Evolutionary conservation across 2,329 filamentous ascomycete genomes (phyloP).

Genomic region (Neofusicoccum laricinum): DNA sequence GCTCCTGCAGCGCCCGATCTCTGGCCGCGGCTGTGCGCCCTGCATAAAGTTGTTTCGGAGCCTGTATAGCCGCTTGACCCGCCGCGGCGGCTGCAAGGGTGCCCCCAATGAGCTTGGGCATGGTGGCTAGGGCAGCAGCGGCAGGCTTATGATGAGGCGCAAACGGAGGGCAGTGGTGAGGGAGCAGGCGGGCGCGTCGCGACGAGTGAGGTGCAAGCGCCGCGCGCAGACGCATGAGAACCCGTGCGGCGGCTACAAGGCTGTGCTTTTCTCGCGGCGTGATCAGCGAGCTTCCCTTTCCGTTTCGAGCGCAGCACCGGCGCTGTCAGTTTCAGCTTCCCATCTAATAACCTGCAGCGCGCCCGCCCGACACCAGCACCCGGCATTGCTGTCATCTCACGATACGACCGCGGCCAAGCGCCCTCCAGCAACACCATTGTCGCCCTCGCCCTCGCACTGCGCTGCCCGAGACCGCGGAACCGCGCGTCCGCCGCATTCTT

Average conservation of each 20-base stretch:
- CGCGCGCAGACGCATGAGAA: conserved; percentile 1
- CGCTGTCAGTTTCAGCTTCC: conserved; percentile 13
- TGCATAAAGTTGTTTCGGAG: conserved; percentile 5
- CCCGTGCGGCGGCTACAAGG: background rate
- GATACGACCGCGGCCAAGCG: conserved; percentile 2
- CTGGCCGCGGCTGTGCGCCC: background rate
- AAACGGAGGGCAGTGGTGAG: conserved; percentile 1
- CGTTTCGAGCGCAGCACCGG: conserved; percentile 10
- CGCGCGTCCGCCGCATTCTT: background rate
- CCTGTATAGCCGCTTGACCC: conserved; percentile 9
- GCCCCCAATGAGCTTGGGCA: background rate
- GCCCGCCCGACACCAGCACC: background rate
- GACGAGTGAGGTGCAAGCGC: background rate
- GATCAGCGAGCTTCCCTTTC: conserved; percentile 11
- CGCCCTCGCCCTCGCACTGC: background rate
- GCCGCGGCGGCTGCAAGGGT: conserved; percentile 11
- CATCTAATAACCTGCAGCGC: conserved; percentile 10
- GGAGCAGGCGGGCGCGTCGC: background rate
- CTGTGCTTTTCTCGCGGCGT: background rate
- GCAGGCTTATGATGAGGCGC: conserved; percentile 2
- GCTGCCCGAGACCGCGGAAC: background rate
- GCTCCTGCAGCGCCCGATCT: background rate
- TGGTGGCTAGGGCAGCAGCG: background rate
- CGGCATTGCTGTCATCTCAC: conserved; percentile 6
- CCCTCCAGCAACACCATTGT: background rate